Percentiles rank a stretch among this genome's conserved stretches.
Evolutionary conservation across 1,284 basidiomycete genomes (phyloP).

Genomic region (Trichosporon coremiiforme): DNA sequence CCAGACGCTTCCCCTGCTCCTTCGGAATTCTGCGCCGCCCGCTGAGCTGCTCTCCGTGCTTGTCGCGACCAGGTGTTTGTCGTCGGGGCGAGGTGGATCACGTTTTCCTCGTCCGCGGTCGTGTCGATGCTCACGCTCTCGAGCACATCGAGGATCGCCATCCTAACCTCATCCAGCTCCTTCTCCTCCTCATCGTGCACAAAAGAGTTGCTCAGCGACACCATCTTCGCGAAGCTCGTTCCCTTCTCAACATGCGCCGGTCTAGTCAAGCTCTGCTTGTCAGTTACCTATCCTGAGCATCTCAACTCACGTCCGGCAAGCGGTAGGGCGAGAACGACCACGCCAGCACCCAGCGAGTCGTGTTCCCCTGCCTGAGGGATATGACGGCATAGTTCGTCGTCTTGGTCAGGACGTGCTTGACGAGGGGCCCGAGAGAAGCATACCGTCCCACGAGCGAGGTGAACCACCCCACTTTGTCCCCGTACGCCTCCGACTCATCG

Average conservation of each 20-base stretch:
- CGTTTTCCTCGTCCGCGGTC: neutral
- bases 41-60: slow-evolving; percentile 59
- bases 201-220: slow-evolving; percentile 57
- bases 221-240: slow-evolving; percentile 60
- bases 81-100: slow-evolving; percentile 58
- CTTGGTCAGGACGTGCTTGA: slow-evolving; percentile 64
- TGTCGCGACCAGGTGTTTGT: slow-evolving; percentile 74
- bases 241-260: slow-evolving; percentile 54
- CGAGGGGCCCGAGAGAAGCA: slow-evolving; percentile 69
- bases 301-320: slow-evolving; percentile 70
- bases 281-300: neutral
- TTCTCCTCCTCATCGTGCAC: slow-evolving; percentile 53
- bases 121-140: slow-evolving; percentile 6
- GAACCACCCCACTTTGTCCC: slow-evolving; percentile 64
- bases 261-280: slow-evolving; percentile 33
- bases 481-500: slow-evolving; percentile 64
- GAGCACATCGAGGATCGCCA: slow-evolving; percentile 33
- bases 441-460: slow-evolving; percentile 88
- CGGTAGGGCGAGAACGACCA: slow-evolving; percentile 73
- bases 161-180: slow-evolving; percentile 44
- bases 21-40: slow-evolving; percentile 18
- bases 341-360: slow-evolving; percentile 81
- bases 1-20: neutral
- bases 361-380: slow-evolving; percentile 80
- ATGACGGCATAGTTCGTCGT: slow-evolving; percentile 81